Evolutionary conservation across 169 alveolate genomes (phyloP).

Genomic region (Cryptosporidium baileyi): DNA sequence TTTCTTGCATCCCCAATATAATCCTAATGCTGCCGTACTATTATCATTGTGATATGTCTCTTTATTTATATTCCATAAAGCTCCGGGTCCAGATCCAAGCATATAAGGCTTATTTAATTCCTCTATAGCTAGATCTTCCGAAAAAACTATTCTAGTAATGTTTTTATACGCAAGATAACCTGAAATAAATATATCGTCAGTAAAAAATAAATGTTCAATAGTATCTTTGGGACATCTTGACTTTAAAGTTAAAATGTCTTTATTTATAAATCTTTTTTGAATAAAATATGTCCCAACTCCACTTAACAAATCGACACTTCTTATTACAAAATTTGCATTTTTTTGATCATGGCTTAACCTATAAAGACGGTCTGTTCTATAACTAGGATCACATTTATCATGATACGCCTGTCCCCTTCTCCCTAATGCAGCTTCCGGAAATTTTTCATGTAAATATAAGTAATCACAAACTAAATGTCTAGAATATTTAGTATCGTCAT

Average conservation of each 20-base stretch:
- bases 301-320: constrained; percentile 58
- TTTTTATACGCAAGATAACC: constrained; percentile 69
- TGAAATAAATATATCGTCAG: constrained; percentile 63
- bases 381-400: constrained; percentile 70
- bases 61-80: constrained; percentile 58
- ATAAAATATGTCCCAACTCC: constrained; percentile 71
- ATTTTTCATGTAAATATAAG: constrained; percentile 29
- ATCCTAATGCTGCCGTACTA: constrained; percentile 56
- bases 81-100: constrained; percentile 71
- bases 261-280: constrained; percentile 33
- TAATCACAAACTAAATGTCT: constrained; percentile 69
- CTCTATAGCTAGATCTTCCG: background rate
- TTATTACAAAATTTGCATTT: constrained; percentile 42
- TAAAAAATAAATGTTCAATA: constrained; percentile 42
- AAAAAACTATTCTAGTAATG: constrained; percentile 57
- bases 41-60: constrained; percentile 51
- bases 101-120: constrained; percentile 44
- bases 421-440: constrained; percentile 69
- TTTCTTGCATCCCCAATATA: constrained; percentile 60
- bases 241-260: constrained; percentile 48
- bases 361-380: constrained; percentile 52
- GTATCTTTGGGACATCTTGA: constrained; percentile 56
- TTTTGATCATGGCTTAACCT: constrained; percentile 66
- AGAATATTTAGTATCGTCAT: constrained; percentile 68
- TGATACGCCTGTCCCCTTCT: constrained; percentile 70